These are phyloP conservation scores for Macrotyloma uniflorum DNA, from an alignment of 306 rosid species.

Conservation along the genomic window DNA sequence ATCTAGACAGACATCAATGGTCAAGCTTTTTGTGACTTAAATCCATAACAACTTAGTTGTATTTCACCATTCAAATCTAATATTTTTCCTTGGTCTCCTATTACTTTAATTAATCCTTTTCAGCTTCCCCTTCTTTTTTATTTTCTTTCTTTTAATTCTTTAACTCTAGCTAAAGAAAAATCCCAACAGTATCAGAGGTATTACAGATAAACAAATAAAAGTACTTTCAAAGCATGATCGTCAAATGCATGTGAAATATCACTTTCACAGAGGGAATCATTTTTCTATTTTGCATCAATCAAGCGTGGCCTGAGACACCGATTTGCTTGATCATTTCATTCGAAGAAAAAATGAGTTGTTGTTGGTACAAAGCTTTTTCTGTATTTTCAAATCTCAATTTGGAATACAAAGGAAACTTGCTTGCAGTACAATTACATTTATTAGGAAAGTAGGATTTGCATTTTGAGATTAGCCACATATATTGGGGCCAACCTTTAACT, in stretches of 20 bases:
- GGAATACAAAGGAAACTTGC: slow-evolving; percentile 29
- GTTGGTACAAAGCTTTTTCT: slow-evolving; percentile 3
- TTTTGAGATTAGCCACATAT: background rate
- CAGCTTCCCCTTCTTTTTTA: background rate
- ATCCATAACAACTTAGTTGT: slow-evolving; percentile 43
- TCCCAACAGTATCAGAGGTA: background rate
- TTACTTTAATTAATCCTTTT: slow-evolving; percentile 26
- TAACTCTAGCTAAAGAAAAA: background rate
- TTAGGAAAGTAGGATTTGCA: slow-evolving; percentile 24
- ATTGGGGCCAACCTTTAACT: slow-evolving; percentile 30
- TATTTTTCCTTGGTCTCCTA: slow-evolving; percentile 14
- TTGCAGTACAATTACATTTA: slow-evolving; percentile 5
- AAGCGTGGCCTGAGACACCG: slow-evolving; percentile 35
- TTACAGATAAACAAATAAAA: slow-evolving; percentile 6
- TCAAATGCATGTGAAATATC: slow-evolving; percentile 37
- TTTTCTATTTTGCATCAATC: slow-evolving; percentile 29
- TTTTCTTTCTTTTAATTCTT: background rate
- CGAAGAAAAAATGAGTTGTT: slow-evolving; percentile 20
- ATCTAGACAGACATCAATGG: slow-evolving; percentile 20
- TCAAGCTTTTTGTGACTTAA: slow-evolving; percentile 44
- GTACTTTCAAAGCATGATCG: slow-evolving; percentile 14
- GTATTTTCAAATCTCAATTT: slow-evolving; percentile 40
- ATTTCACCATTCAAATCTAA: slow-evolving; percentile 44
- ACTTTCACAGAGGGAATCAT: slow-evolving; percentile 37
- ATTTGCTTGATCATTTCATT: slow-evolving; percentile 32